These are phyloP conservation scores for Takashimella tepidaria DNA, from an alignment of 1,284 basidiomycete genomes.

Conservation along the genomic window DNA sequence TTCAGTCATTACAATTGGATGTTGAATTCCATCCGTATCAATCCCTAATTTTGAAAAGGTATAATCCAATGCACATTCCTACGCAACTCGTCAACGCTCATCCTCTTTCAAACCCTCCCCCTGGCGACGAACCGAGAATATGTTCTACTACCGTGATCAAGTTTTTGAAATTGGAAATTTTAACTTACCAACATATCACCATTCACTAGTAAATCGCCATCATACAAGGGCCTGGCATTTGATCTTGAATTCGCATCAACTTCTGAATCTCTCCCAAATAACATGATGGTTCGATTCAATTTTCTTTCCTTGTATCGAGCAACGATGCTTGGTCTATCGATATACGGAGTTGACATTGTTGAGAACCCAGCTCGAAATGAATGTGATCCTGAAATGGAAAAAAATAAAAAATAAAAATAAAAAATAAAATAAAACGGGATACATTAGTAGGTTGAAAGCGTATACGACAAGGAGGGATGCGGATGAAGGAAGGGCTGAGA, in stretches of 20 bases:
- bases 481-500: background rate
- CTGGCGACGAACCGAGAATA: no score
- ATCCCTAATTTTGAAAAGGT: slow-evolving; percentile 83
- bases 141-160: no score
- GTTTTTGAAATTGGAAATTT: no score
- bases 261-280: slow-evolving; percentile 81
- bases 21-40: slow-evolving; percentile 68
- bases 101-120: background rate
- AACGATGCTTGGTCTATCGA: slow-evolving; percentile 67
- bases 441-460: background rate
- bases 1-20: slow-evolving; percentile 93
- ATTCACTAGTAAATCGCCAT: slow-evolving; percentile 82
- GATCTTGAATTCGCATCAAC: slow-evolving; percentile 73
- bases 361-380: slow-evolving; percentile 84
- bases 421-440: no score
- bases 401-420: no score
- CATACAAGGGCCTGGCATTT: slow-evolving; percentile 75
- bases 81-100: background rate
- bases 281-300: slow-evolving; percentile 66
- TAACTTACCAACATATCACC: slow-evolving; percentile 81
- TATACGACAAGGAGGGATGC: background rate
- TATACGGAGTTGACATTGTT: slow-evolving; percentile 47
- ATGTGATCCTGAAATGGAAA: slow-evolving; percentile 59
- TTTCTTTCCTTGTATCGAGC: slow-evolving; percentile 84
- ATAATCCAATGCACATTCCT: slow-evolving; percentile 94